Conservation (phyloP, 2,329 filamentous ascomycete genomes). For the Talaromyces islandicus region DNA sequence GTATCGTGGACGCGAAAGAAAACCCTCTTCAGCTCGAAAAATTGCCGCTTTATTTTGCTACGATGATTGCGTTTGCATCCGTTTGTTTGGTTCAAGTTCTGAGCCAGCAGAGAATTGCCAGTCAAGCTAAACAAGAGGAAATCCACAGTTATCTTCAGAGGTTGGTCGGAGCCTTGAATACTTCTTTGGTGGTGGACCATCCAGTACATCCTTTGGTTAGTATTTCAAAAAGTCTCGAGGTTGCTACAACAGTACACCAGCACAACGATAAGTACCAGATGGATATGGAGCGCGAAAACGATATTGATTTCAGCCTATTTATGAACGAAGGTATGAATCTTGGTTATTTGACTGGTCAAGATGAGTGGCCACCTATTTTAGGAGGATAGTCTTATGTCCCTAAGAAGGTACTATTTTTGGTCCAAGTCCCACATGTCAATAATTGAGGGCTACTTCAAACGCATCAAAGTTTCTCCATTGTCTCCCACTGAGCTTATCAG, state of each 20-base stretch:
- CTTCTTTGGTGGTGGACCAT: not conserved
- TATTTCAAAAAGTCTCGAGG: not conserved
- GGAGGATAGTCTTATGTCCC: too few relatives aligned
- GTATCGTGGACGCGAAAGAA: not conserved
- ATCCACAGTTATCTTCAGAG: not conserved
- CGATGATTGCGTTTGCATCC: conserved; percentile 14
- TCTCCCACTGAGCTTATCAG: conserved; percentile 6
- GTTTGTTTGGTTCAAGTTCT: conserved; percentile 19
- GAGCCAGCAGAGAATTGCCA: conserved; percentile 38
- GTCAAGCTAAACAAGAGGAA: not conserved
- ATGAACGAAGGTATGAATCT: not conserved
- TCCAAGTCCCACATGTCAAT: not conserved
- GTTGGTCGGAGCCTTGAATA: not conserved
- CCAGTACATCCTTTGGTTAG: not conserved
- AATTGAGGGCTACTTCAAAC: conserved; percentile 35
- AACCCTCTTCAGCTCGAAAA: conserved; percentile 1
- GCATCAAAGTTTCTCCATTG: conserved; percentile 35
- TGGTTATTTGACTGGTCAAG: not conserved
- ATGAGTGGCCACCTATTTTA: not conserved
- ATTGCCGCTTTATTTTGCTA: conserved; percentile 13
- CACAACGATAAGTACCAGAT: not conserved
- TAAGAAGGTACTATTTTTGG: not conserved
- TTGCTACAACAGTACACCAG: not conserved
- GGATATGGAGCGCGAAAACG: not conserved
- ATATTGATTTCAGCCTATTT: not conserved